Percentiles rank a stretch among this genome's conserved stretches.
phyloP scores from a whole-genome alignment of 495 filamentous ascomycete genomes.

The Immersiella caudata region DNA sequence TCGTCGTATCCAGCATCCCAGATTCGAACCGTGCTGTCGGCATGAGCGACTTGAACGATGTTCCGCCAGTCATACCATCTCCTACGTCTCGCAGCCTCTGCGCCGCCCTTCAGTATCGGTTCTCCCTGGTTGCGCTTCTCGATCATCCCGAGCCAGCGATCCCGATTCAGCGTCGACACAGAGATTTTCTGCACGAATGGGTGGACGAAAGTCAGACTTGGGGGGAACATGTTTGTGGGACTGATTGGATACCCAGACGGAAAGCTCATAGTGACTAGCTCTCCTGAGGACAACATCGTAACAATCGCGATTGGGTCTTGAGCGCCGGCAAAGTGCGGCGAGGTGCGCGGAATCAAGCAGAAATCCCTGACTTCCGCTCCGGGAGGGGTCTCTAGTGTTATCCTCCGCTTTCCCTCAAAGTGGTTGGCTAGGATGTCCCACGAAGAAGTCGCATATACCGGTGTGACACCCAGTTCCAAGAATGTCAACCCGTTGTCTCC shows the following conservation, averaged over 20 bases:
- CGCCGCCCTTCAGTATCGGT: slow-evolving; percentile 74
- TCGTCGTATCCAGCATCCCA: slow-evolving; percentile 92
- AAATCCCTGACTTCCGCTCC: slow-evolving; percentile 80
- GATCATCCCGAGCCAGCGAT: slow-evolving; percentile 83
- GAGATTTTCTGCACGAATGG: slow-evolving; percentile 76
- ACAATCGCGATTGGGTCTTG: slow-evolving; percentile 89
- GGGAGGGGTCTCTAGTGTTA: slow-evolving; percentile 75
- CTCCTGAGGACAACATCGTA: slow-evolving; percentile 78
- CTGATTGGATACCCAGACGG: slow-evolving; percentile 87
- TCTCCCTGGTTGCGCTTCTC: slow-evolving; percentile 76
- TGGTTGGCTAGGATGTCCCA: slow-evolving; percentile 80
- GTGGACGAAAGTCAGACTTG: slow-evolving; percentile 80
- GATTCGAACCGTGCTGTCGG: slow-evolving; percentile 80
- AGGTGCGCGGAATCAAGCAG: slow-evolving; percentile 75
- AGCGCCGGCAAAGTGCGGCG: slow-evolving; percentile 82
- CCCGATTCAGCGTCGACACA: slow-evolving; percentile 70
- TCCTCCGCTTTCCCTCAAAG: slow-evolving; percentile 69
- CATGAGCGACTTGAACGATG: slow-evolving; percentile 79
- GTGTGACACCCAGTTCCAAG: slow-evolving; percentile 84
- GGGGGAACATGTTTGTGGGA: slow-evolving; percentile 87
- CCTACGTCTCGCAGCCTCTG: slow-evolving; percentile 63
- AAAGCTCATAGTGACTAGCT: slow-evolving; percentile 85
- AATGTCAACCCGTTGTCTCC: slow-evolving; percentile 78
- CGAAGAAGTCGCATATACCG: slow-evolving; percentile 85
- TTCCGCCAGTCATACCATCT: slow-evolving; percentile 80